Evolutionary conservation across 179 eudicot species (phyloP).

Genomic region (Pouteria campechiana): DNA sequence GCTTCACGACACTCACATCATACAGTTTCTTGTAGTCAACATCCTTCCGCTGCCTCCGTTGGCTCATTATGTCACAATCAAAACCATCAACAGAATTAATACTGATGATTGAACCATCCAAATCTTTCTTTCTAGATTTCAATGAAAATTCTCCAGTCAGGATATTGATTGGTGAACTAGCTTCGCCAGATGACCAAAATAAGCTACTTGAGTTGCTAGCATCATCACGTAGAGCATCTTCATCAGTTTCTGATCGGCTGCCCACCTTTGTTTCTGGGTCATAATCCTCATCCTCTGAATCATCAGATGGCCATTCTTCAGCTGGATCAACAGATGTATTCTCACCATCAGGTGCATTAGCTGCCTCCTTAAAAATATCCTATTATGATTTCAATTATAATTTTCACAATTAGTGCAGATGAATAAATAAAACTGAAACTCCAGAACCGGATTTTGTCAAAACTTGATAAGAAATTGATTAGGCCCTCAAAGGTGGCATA

Average conservation of each 20-base stretch:
- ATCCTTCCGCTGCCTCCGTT: constrained; percentile 56
- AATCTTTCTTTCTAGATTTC: constrained; percentile 20
- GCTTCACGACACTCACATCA: constrained; percentile 50
- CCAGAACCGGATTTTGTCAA: no score
- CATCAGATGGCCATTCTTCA: constrained; percentile 94
- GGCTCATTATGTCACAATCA: constrained; percentile 48
- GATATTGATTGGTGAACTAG: no score
- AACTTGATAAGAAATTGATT: no score
- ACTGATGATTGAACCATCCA: constrained; percentile 13
- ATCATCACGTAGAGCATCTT: constrained; percentile 22
- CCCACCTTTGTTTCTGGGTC: constrained; percentile 49
- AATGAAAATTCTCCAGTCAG: constrained; percentile 35
- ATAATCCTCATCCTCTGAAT: constrained; percentile 87
- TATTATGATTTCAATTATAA: constrained; percentile 13
- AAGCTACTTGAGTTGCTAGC: constrained; percentile 43
- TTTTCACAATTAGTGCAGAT: not conserved
- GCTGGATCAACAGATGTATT: constrained; percentile 27
- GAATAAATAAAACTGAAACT: not conserved
- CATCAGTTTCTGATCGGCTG: constrained; percentile 22
- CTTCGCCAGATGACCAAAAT: constrained; percentile 52
- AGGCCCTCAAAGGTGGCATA: no score
- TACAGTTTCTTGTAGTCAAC: constrained; percentile 75
- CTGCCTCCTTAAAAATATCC: constrained; percentile 92
- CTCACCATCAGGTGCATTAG: constrained; percentile 45
- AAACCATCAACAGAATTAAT: constrained; percentile 24